Conservation (phyloP, 2,329 filamentous ascomycete genomes). For the Ophiostoma populinum region DNA sequence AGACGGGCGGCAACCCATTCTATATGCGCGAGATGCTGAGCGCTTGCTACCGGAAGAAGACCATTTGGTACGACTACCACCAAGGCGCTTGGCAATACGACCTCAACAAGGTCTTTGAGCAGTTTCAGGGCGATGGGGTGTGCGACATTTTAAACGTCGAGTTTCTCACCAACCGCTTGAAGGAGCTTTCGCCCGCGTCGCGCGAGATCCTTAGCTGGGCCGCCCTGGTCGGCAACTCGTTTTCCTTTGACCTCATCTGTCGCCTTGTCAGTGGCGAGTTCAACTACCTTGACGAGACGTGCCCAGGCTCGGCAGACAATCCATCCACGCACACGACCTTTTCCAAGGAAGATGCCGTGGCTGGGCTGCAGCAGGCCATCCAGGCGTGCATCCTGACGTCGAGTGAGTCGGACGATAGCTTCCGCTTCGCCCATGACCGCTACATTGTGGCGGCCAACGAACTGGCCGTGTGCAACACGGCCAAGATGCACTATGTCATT, state of each 20-base stretch:
- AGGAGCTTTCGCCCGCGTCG: slow-evolving; percentile 57
- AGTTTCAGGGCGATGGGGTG: slow-evolving; percentile 64
- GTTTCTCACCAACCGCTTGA: slow-evolving; percentile 63
- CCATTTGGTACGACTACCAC: slow-evolving; percentile 81
- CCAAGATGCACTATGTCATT: slow-evolving; percentile 83
- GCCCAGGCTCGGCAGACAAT: slow-evolving; percentile 14
- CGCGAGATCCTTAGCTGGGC: slow-evolving; percentile 74
- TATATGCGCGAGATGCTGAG: slow-evolving; percentile 85
- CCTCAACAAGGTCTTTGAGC: slow-evolving; percentile 67
- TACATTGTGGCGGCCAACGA: slow-evolving; percentile 60
- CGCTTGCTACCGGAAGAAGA: slow-evolving; percentile 69
- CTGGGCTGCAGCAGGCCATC: slow-evolving; percentile 67
- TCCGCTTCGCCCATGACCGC: slow-evolving; percentile 76
- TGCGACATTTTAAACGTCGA: slow-evolving; percentile 66
- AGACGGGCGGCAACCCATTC: slow-evolving; percentile 76
- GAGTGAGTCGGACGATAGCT: slow-evolving; percentile 70
- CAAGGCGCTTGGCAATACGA: slow-evolving; percentile 71
- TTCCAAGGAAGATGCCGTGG: slow-evolving; percentile 50
- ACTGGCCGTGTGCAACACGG: slow-evolving; percentile 49
- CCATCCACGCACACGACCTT: slow-evolving; percentile 30
- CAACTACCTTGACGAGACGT: slow-evolving; percentile 33
- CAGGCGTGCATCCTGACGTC: slow-evolving; percentile 66
- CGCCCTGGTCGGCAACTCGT: slow-evolving; percentile 62
- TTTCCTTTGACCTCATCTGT: slow-evolving; percentile 69
- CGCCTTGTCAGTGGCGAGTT: slow-evolving; percentile 62